A percentile compares a stretch with the other conserved stretches of the same genome.
These are phyloP conservation scores for Rhodotorula sp. DNA, from an alignment of 1,284 basidiomycete genomes.

Conservation along the genomic window DNA sequence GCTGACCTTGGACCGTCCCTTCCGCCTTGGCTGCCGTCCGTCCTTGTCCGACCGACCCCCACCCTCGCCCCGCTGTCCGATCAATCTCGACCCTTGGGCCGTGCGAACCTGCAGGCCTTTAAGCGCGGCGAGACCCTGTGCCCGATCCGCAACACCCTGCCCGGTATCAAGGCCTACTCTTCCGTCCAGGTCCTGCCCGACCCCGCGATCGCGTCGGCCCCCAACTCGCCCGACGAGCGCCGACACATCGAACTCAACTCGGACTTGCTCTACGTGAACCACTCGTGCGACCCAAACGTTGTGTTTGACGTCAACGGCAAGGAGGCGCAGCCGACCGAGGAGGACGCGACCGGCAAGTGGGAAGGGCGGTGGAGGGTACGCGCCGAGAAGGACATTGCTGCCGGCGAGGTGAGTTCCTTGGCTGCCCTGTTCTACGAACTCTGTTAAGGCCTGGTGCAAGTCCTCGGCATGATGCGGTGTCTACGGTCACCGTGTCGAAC, in stretches of 20 bases:
- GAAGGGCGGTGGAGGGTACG: conserved; percentile 46
- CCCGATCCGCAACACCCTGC: conserved; percentile 36
- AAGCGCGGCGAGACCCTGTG: conserved; percentile 28
- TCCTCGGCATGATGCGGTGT: no score
- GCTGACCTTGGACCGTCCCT: neutral
- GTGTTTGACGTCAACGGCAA: conserved; percentile 56
- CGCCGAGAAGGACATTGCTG: conserved; percentile 49
- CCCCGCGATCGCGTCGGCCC: conserved; percentile 16
- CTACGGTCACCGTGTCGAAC: no score
- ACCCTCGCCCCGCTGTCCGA: neutral
- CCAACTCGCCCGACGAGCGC: neutral
- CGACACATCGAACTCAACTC: conserved; percentile 63
- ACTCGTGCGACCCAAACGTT: conserved; percentile 65
- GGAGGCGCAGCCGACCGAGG: conserved; percentile 18
- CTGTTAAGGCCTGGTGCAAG: no score
- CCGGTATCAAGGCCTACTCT: conserved; percentile 39
- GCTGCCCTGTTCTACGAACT: neutral
- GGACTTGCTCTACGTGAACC: conserved; percentile 67
- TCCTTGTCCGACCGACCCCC: neutral
- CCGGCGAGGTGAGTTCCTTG: conserved; percentile 51
- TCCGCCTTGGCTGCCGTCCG: neutral
- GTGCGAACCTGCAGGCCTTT: conserved; percentile 18
- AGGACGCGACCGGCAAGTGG: conserved; percentile 12
- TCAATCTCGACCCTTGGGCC: neutral
- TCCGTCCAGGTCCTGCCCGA: conserved; percentile 41